Evolutionary conservation across 2,329 filamentous ascomycete genomes (phyloP).

Genomic region (Exophiala dermatitidis): DNA sequence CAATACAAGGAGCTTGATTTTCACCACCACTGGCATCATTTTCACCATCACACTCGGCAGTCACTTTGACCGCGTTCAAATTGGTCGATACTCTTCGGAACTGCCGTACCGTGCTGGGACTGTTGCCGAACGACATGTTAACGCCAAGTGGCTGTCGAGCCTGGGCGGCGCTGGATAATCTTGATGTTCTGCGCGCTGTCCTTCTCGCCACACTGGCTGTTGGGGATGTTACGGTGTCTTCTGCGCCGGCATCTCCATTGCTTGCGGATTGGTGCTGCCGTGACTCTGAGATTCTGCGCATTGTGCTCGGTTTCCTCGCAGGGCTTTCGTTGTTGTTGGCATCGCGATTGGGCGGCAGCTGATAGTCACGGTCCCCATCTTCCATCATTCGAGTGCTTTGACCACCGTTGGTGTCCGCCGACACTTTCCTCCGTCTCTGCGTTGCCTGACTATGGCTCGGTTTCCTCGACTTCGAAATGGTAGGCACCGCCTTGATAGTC

Average conservation of each 20-base stretch:
- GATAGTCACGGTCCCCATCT: constrained; percentile 29
- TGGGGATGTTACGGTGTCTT: too few species aligned
- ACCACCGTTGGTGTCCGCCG: constrained; percentile 26
- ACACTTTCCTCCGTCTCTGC: constrained; percentile 41
- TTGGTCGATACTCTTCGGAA: constrained; percentile 79
- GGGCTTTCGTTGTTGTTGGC: constrained; percentile 18
- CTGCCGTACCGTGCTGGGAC: constrained; percentile 80
- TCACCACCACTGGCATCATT: not conserved
- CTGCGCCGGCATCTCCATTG: too few species aligned
- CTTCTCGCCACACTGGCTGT: constrained; percentile 30
- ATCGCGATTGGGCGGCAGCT: not conserved
- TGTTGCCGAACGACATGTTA: constrained; percentile 90
- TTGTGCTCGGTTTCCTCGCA: constrained; percentile 11
- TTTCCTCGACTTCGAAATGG: constrained; percentile 32
- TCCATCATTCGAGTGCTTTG: constrained; percentile 35
- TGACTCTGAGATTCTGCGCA: constrained; percentile 16
- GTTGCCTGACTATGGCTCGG: constrained; percentile 5
- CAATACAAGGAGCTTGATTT: too few species aligned
- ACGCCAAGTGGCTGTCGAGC: constrained; percentile 74
- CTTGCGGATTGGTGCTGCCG: not conserved
- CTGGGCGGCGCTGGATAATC: constrained; percentile 38
- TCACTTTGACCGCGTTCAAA: constrained; percentile 33
- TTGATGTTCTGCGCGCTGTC: constrained; percentile 35
- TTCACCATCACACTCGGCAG: constrained; percentile 23
- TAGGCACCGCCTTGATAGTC: constrained; percentile 68